Evolutionary conservation across 1,139 yeast species (phyloP), one percentile per base, ranked within the genome.

Genomic region (Geotrichum carabidarum): DNA sequence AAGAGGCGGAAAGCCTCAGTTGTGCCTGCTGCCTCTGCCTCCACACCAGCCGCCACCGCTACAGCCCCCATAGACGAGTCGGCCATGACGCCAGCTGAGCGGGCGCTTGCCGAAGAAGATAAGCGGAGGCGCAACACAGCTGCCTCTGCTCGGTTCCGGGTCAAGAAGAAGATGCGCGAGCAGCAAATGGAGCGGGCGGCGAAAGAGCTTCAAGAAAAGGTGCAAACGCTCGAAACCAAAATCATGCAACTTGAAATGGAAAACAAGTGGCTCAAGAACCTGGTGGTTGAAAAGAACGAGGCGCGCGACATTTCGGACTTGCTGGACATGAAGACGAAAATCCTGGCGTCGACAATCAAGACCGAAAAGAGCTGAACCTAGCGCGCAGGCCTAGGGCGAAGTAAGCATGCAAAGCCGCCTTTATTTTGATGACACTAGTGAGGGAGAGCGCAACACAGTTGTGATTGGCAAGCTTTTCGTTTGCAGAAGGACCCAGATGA

Each of bases 81-180:
- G 4, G 42, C 50, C 22, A 12, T 32, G 32, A 40, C 43, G 48
- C 55, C 38, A 15, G 47, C 50, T 14, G 57, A 61, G 42, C 63
- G 65, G n/a, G 54, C 57, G 32, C 66, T 65, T 31, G 72, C 77
- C 8, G 83, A 79, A 54, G 75, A 77, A 55, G 87, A 83, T 67
- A 85, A 86, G 68, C 78, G 90, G 51, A 76, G 86, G 49, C 77
- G 91, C 60, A 86, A 85, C 71, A 84, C 93, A 0, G 91, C 90
- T 0, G 95, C 95, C 1, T 81, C 86, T 48, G 93, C 93, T 1
- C 74, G 94, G 57, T 84, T 87, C 74, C 76, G 95, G 60, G 81
- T 84, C 63, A 86, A 85, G 75, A 86, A 85, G 78, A 89, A 87
- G 74, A 63, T 83, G 68, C 83, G 86, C 65, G 96, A 89, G 69